These are phyloP conservation scores for Albugo candida DNA, from an alignment of 352 stramenopile genomes.

Conservation along the genomic window DNA sequence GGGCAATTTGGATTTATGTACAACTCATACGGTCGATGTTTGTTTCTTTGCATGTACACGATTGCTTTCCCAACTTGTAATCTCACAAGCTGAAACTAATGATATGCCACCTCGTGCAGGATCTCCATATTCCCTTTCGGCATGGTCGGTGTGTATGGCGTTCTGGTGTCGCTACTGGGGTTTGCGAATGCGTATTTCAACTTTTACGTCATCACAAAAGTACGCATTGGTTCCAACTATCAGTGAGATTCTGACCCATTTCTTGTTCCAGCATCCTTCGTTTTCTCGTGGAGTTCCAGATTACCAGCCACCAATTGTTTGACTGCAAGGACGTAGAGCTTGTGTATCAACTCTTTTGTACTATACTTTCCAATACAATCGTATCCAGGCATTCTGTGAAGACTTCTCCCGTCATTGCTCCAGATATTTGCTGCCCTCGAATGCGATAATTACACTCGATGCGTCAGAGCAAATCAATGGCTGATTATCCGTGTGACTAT, in stretches of 20 bases:
- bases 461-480: too few relatives aligned
- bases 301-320: constrained; percentile 45
- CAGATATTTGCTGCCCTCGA: too few relatives aligned
- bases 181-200: constrained; percentile 82
- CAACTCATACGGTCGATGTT: constrained; percentile 67
- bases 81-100: background rate
- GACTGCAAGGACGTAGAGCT: too few relatives aligned
- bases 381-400: too few relatives aligned
- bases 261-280: constrained; percentile 27
- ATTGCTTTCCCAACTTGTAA: too few relatives aligned
- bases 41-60: constrained; percentile 72
- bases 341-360: too few relatives aligned
- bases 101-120: constrained; percentile 12
- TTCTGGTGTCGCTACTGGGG: constrained; percentile 50
- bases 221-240: constrained; percentile 1
- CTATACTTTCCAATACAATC: too few relatives aligned
- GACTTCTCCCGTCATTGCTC: too few relatives aligned
- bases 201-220: constrained; percentile 79
- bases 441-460: too few relatives aligned
- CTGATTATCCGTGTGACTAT: too few relatives aligned
- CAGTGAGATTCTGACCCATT: background rate
- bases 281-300: constrained; percentile 70
- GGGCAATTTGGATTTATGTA: constrained; percentile 80
- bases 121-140: constrained; percentile 81
- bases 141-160: constrained; percentile 64